Base-by-base conservation (phyloP, 1,284 basidiomycete species). In the Meira miltonrushii region DNA sequence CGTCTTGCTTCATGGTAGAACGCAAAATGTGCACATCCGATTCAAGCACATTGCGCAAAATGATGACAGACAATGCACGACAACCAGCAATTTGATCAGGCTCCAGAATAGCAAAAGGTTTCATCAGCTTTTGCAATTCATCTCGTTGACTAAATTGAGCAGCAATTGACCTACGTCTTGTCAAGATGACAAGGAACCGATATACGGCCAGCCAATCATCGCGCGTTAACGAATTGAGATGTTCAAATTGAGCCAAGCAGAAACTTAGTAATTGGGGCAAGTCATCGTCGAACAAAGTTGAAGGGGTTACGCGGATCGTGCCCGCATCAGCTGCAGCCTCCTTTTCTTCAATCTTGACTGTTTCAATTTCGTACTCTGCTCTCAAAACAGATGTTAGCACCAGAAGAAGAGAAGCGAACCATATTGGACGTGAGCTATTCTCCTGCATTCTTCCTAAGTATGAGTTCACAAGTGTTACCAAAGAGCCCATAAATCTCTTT, bases 31-130 rank as follows among this genome's bases (percentile, higher is more conserved):
- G 74, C 4, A 82, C 74, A 66, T 92, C 88, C 12, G 17, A 21
- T 79, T 99, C 95, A 55, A 94, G 85, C 55, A 91, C 81, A 77
- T 98, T 94, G 2, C 95, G 88, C 17, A 96, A 81, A 59, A 97
- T 88, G 72, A 90, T 89, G 19, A 88, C 86, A 50, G 92, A 85
- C 76, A 92, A 89, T 0, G 89, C 86, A 59, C 92, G 89, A 65
- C 87, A 88, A 28, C 88, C 63, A 15, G 61, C 58, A 8, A 69
- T 55, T 9, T 60, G 57, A 43, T 61, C 61, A n/a, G 64, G 59
- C 13, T 66, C 61, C 11, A 66, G 52, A 28, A 64, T 61, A 15
- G 52, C 51, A 62, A 78, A 71, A 0, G 74, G 70, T 51, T 65
- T 61, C 7, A 79, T 62, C 28, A 78, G 62, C 23, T 65, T 43